These are phyloP conservation scores for Aspergillus quadrilineatus DNA, from an alignment of 2,329 filamentous ascomycete genomes.

Conservation along the genomic window DNA sequence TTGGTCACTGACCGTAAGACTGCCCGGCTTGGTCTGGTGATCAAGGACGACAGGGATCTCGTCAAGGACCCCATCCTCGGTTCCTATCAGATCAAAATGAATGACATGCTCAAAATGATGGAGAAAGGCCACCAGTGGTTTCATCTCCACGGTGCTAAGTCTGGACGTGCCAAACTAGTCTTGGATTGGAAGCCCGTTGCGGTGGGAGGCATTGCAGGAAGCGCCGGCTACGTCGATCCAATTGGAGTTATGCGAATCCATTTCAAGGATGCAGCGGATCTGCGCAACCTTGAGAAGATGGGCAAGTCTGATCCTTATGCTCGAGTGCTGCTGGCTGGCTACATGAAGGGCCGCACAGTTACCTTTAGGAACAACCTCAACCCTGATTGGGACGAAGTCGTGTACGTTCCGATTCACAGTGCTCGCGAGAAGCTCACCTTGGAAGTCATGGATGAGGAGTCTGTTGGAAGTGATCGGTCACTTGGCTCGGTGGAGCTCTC, in stretches of 20 bases:
- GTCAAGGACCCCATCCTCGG: conserved; percentile 79
- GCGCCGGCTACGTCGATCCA: conserved; percentile 86
- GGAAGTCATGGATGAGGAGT: conserved; percentile 97
- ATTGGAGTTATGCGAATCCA: conserved; percentile 95
- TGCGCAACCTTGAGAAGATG: conserved; percentile 90
- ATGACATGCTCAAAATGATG: conserved; percentile 88
- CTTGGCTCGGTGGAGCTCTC: conserved; percentile 77
- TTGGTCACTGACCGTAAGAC: conserved; percentile 90
- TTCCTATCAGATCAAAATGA: conserved; percentile 91
- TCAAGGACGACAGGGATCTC: conserved; percentile 94
- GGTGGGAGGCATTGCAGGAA: conserved; percentile 71
- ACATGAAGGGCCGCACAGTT: conserved; percentile 88
- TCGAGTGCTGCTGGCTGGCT: conserved; percentile 81
- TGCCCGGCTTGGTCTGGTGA: conserved; percentile 83
- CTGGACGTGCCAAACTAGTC: conserved; percentile 83
- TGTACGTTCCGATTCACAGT: conserved; percentile 89
- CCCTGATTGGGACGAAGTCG: conserved; percentile 91
- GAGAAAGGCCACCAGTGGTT: conserved; percentile 96
- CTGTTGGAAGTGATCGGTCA: conserved; percentile 83
- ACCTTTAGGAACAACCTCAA: conserved; percentile 95
- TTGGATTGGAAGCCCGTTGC: conserved; percentile 95
- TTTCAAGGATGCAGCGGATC: conserved; percentile 75
- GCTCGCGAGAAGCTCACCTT: conserved; percentile 77
- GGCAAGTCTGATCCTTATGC: conserved; percentile 97
- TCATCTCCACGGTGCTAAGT: conserved; percentile 75